Base-by-base conservation (phyloP, 768 basidiomycete genomes). In the Boletus rubescentipes region DNA sequence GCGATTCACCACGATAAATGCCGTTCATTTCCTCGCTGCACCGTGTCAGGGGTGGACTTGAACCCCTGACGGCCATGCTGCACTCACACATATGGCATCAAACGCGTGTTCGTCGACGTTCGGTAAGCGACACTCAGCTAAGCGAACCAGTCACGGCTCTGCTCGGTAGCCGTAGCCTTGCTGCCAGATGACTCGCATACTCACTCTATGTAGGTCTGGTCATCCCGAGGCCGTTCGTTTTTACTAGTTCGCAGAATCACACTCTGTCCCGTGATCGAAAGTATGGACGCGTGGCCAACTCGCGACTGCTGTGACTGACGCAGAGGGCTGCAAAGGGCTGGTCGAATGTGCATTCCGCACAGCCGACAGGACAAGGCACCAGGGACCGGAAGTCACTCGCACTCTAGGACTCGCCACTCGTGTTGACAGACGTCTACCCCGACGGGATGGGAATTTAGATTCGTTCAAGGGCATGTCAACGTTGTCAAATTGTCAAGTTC, bases 11-110 rank as follows among this genome's bases (percentile, higher is more conserved):
- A 54, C 43, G 47, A 51, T 53, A 50, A 39, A 53, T 67, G 57
- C 67, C 60, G 63, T 66, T 66, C 67, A 66, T 66, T 66, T 57
- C 37, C 46, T 41, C 34, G 5, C 47, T 26, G 42, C 55, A 54
- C 43, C 46, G 42, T 52, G 46, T 55, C 53, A 69, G 50, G 54
- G 59, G 48, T 20, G 31, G 30, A 30, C 39, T 34, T 34, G 29
- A 38, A 36, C 66, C 62, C 60, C 60, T 70, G 60, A 62, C 44
- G 47, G 62, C 63, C 63, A 59, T 55, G 62, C 51, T 56, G 58
- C 55, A 52, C 54, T 65, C 61, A 57, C 51, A 42, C 55, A 54
- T 57, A 39, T 44, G 44, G 53, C 65, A 50, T 54, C 61, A 58
- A 62, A 58, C 59, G 53, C 53, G 50, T 61, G 64, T 65, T 43